Percentiles rank a stretch among this genome's conserved stretches.
phyloP scores from a whole-genome alignment of 352 stramenopile species.

The Elongisporangium anandrum region DNA sequence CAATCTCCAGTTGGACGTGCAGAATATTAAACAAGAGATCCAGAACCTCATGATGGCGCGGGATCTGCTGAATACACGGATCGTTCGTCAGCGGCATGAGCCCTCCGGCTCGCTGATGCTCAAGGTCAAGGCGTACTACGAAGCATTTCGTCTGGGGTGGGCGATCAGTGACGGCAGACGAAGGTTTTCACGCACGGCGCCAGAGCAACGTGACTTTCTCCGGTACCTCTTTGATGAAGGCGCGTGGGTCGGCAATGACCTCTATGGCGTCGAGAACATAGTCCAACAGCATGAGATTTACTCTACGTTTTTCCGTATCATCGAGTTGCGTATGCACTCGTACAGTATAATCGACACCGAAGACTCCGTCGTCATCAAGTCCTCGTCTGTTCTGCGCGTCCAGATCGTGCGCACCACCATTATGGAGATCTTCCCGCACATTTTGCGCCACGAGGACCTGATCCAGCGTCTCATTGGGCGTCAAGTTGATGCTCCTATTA shows the following conservation, averaged over 20 bases:
- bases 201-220: constrained; percentile 3
- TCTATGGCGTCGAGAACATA: constrained; percentile 1
- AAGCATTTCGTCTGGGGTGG: constrained; percentile 17
- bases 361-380: constrained; percentile 30
- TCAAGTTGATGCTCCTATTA: constrained; percentile 21
- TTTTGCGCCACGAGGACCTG: constrained; percentile 32
- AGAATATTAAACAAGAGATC: constrained; percentile 36
- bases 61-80: constrained; percentile 21
- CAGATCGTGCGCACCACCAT: constrained; percentile 48
- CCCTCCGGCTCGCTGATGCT: constrained; percentile 21
- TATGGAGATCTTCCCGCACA: constrained; percentile 34
- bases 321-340: constrained; percentile 14
- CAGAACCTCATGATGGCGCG: constrained; percentile 17
- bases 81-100: constrained; percentile 14
- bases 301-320: constrained; percentile 9
- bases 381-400: constrained; percentile 23
- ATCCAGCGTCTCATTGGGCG: constrained; percentile 28
- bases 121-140: constrained; percentile 19
- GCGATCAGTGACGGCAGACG: constrained; percentile 4
- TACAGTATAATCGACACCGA: constrained; percentile 30
- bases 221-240: constrained; percentile 3
- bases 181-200: neutral
- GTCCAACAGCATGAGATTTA: constrained; percentile 5
- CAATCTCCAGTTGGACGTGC: constrained; percentile 32
- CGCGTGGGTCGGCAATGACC: constrained; percentile 4